Evolutionary conservation across 805 yeast species (phyloP), one percentile per base, ranked within the genome.

Genomic region (Pichia cabralensis): DNA sequence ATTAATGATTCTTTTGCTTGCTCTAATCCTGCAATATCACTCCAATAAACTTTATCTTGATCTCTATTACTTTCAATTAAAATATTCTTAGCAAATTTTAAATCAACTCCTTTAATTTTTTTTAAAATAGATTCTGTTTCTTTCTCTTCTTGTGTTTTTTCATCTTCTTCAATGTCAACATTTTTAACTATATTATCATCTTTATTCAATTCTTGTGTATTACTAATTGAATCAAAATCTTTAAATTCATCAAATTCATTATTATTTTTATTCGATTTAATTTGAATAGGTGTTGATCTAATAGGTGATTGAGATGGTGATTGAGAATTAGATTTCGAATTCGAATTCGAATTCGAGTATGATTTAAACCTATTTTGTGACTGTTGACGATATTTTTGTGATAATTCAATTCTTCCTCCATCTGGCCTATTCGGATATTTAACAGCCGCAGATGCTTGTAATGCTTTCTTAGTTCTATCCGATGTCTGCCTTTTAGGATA

Each of bases 21-120:
- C 35, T 80, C 89, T 21, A 92, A 60, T 1, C 98, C 98, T 1
- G 95, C 95, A 42, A 89, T 81, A 51, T 92, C 97, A 34, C 80
- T 89, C 97, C 97, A 92, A 46, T 72, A 77, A 2, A 89, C 92
- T 47, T 83, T 83, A 51, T 88, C 96, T 11, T 95, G 96, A 35
- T 76, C 77, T 5, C 86, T 80, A 18, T 89, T 80, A 39, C 89
- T 84, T 50, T 89, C 96, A 43, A 80, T 81, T 36, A 89, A 61
- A 33, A 89, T 88, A 52, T 84, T 95, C 42, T 72, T 71, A 9
- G 94, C 95, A 0, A 94, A 79, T 4, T 49, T 48, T 36, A 71
- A 75, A 55, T 89, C 97, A 9, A 89, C 81, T 3, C 95, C 96
- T 39, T 64, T 53, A 29, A 69, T 51, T 7, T 69, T 62, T n/a